These are phyloP conservation scores for Penicillium sp. DNA, from an alignment of 2,329 filamentous ascomycete species.

Conservation along the genomic window DNA sequence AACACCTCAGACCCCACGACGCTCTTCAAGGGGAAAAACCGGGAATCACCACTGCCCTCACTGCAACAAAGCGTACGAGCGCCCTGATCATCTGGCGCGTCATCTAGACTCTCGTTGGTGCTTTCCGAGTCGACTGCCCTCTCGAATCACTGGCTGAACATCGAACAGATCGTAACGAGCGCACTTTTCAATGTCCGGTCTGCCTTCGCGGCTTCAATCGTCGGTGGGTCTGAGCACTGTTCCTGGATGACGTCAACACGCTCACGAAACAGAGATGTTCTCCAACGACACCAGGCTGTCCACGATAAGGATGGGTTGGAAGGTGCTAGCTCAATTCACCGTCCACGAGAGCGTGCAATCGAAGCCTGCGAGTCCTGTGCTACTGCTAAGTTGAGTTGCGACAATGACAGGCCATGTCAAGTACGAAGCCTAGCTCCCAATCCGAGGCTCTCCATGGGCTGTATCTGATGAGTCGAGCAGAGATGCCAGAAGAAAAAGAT, in stretches of 20 bases:
- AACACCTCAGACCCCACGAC: constrained; percentile 5
- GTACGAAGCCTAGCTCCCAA: constrained; percentile 1
- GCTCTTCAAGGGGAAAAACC: constrained; percentile 5
- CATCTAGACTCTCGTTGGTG: constrained; percentile 18
- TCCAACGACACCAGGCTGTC: constrained; percentile 18
- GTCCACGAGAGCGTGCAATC: constrained; percentile 10
- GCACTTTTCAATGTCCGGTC: constrained; percentile 15
- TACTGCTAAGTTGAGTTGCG: constrained; percentile 15
- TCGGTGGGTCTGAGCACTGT: constrained; percentile 5
- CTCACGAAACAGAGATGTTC: constrained; percentile 12
- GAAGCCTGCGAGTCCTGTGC: constrained; percentile 17
- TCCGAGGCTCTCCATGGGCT: background rate
- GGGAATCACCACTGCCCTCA: constrained; percentile 14
- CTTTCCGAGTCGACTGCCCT: background rate
- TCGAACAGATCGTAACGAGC: constrained; percentile 16
- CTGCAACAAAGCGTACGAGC: constrained; percentile 18
- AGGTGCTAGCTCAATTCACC: background rate
- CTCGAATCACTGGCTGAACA: background rate
- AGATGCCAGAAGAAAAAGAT: constrained; percentile 14
- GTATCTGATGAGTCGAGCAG: background rate
- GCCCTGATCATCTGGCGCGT: constrained; percentile 17
- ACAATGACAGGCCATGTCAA: constrained; percentile 17
- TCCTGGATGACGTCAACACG: background rate
- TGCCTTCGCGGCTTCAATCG: constrained; percentile 19
- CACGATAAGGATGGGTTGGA: constrained; percentile 12